phyloP scores from a whole-genome alignment of 2,329 filamentous ascomycete genomes.

The Neofusicoccum umdonicola region DNA sequence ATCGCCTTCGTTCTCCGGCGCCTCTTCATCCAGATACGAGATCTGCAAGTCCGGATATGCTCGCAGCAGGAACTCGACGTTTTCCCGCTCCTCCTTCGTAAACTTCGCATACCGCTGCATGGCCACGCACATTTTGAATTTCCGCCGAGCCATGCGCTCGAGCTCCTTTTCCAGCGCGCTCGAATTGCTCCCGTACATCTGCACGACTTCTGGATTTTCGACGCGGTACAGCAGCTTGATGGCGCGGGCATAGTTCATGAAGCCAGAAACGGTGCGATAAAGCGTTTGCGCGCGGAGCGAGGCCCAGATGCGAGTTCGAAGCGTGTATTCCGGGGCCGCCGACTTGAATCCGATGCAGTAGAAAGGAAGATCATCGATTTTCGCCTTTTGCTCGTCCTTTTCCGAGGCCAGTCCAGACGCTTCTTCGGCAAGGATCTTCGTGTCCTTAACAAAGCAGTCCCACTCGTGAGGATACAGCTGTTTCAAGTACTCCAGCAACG shows the following conservation, averaged over 20 bases:
- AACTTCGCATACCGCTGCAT: slow-evolving; percentile 99
- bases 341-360: slow-evolving; percentile 99
- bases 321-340: slow-evolving; percentile 94
- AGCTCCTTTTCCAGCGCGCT: slow-evolving; percentile 97
- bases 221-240: slow-evolving; percentile 98
- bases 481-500: slow-evolving; percentile 93
- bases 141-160: slow-evolving; percentile 96
- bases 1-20: slow-evolving; percentile 82
- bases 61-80: slow-evolving; percentile 94
- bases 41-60: slow-evolving; percentile 98
- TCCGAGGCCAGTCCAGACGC: slow-evolving; percentile 92
- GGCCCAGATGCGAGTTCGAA: slow-evolving; percentile 96
- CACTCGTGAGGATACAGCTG: slow-evolving; percentile 97
- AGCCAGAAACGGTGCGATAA: slow-evolving; percentile 96
- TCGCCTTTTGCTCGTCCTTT: slow-evolving; percentile 94
- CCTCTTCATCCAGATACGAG: slow-evolving; percentile 93
- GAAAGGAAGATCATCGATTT: slow-evolving; percentile 98
- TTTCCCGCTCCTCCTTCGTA: slow-evolving; percentile 99
- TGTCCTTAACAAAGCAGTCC: slow-evolving; percentile 99
- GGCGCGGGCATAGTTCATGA: slow-evolving; percentile 99
- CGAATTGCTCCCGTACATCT: slow-evolving; percentile 99
- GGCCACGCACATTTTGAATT: slow-evolving; percentile 98
- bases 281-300: slow-evolving; percentile 96
- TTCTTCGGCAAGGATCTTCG: slow-evolving; percentile 97
- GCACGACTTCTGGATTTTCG: slow-evolving; percentile 97